Evolutionary conservation across 2,329 filamentous ascomycete genomes (phyloP), one percentile per base, ranked within the genome.

Genomic region (Epichloe baconii): DNA sequence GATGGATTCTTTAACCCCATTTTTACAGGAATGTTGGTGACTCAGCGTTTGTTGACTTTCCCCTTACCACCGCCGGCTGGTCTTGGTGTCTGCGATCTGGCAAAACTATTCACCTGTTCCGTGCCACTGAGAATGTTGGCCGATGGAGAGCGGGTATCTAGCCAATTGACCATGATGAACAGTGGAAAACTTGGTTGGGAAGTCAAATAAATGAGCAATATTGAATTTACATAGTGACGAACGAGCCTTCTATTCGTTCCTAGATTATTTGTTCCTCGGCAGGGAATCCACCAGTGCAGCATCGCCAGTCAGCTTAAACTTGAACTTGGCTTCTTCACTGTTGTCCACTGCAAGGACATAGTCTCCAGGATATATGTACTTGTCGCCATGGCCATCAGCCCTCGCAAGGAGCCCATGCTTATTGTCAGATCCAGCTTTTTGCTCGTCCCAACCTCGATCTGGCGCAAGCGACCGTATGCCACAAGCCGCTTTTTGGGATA

Each of bases 81-180:
- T 19, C 17, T 19, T 19, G 17, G 17, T 19, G 17, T 19, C 17
- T 19, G 17, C 17, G 17, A 19, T 19, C 17, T 19, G 17, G 17
- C 80, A 2, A 85, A 85, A 59, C 62, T 85, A 0, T 82, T 84
- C 53, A 85, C 81, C 0, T 84, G 80, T 61, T 83, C 81, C 2
- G 72, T 85, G 0, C 79, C 80, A 0, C 38, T 78, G 6, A 55
- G 65, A 2, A 72, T 83, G 70, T 70, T 85, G 0, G 65, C 68
- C 0, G 58, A 56, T 5, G 46, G 49, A 0, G 53, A 58, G 0
- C 49, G 58, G 1, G 46, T 74, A 1, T 64, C 69, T 0, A 53
- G 67, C 1, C 59, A 66, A 38, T 59, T 80, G n/a, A 26, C 55
- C 0, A 57, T 1, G 71, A 79, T 36, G 48, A 60, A 8, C 52